Evolutionary conservation across 306 rosid genomes (phyloP).

Genomic region (Sindora glabra): DNA sequence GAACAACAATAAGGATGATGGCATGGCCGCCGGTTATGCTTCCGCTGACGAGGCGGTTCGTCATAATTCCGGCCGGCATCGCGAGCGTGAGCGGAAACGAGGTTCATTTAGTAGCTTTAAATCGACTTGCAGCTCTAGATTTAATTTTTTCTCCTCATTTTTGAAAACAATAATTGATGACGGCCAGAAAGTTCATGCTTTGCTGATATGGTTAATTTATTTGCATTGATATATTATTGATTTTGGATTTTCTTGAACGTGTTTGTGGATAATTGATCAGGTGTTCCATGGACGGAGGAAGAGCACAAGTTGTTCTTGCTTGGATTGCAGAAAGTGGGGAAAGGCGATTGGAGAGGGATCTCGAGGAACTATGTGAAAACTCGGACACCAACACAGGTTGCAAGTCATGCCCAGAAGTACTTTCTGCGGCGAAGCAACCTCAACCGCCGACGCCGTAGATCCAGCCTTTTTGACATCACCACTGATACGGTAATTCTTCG

Average conservation of each 20-base stretch:
- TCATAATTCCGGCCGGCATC: conserved; percentile 41
- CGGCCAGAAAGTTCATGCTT: background rate
- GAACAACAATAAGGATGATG: conserved; percentile 34
- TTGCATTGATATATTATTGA: background rate
- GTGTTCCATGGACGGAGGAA: conserved; percentile 98
- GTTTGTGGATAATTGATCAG: conserved; percentile 39
- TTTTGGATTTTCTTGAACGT: background rate
- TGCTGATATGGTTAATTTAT: background rate
- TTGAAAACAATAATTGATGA: background rate
- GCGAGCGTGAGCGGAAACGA: conserved; percentile 96
- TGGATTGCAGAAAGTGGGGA: conserved; percentile 93
- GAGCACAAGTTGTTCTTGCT: conserved; percentile 89
- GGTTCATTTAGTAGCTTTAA: conserved; percentile 39
- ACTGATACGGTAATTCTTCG: conserved; percentile 62
- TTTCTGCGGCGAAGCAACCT: conserved; percentile 85
- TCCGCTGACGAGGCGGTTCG: conserved; percentile 84
- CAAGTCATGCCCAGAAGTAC: conserved; percentile 97
- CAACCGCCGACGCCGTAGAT: conserved; percentile 99
- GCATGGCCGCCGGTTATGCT: conserved; percentile 49
- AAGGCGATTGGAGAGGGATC: conserved; percentile 99
- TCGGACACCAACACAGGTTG: conserved; percentile 96
- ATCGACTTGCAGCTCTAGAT: background rate
- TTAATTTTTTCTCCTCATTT: background rate
- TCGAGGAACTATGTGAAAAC: conserved; percentile 94
- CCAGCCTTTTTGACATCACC: conserved; percentile 96